Percentiles rank a stretch among this genome's conserved stretches.
These are phyloP conservation scores for Skeletonema potamos DNA, from an alignment of 108 stramenopile species.

Conservation along the genomic window DNA sequence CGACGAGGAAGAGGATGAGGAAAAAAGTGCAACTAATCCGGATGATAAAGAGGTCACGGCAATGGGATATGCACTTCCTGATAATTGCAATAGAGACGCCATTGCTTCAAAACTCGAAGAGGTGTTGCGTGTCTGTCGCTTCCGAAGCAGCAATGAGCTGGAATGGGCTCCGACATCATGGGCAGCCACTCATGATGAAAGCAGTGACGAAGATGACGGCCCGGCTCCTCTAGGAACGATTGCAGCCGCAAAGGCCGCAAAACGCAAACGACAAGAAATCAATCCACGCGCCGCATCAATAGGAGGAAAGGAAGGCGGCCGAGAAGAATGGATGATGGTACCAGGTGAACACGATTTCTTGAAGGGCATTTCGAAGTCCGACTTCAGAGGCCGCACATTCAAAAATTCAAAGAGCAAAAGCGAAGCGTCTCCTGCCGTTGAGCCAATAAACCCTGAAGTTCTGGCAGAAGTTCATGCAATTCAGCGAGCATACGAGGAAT, in stretches of 20 bases:
- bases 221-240: slow-evolving; percentile 58
- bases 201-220: slow-evolving; percentile 67
- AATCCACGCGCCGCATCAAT: slow-evolving; percentile 34
- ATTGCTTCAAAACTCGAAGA: slow-evolving; percentile 23
- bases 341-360: slow-evolving; percentile 86
- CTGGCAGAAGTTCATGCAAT: slow-evolving; percentile 82
- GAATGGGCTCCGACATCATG: slow-evolving; percentile 30
- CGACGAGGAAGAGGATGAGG: slow-evolving; percentile 60
- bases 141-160: slow-evolving; percentile 43
- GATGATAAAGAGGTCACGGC: slow-evolving; percentile 1
- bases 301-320: slow-evolving; percentile 29
- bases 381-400: slow-evolving; percentile 64
- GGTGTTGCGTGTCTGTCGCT: slow-evolving; percentile 43
- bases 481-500: slow-evolving; percentile 64
- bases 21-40: slow-evolving; percentile 3
- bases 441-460: slow-evolving; percentile 62
- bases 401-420: slow-evolving; percentile 54
- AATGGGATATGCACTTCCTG: slow-evolving; percentile 75
- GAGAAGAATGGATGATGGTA: slow-evolving; percentile 90
- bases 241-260: slow-evolving; percentile 31
- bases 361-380: slow-evolving; percentile 57
- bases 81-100: slow-evolving; percentile 1
- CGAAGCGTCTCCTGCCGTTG: not conserved
- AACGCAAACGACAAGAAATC: slow-evolving; percentile 24
- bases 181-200: slow-evolving; percentile 6